Percentiles rank a stretch among this genome's conserved stretches.
Evolutionary conservation across 2,329 filamentous ascomycete species (phyloP).

Genomic region (Ceratocystis diversiconidia): DNA sequence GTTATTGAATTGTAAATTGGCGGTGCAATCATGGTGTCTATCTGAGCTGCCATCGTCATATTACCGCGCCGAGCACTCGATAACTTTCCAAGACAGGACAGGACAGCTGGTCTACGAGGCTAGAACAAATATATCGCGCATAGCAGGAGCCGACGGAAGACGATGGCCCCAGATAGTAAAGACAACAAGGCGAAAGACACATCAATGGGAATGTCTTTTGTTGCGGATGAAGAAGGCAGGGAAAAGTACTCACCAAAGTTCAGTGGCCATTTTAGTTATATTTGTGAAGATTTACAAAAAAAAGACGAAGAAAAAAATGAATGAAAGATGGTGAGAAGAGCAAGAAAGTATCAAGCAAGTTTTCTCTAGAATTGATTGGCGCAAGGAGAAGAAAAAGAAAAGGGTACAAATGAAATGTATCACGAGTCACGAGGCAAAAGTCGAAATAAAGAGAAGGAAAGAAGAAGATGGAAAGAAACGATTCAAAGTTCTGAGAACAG

Average conservation of each 20-base stretch:
- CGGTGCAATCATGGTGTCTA: background rate
- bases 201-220: constrained; percentile 20
- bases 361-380: too few species aligned
- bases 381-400: background rate
- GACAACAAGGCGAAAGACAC: background rate
- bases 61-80: too few species aligned
- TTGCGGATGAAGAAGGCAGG: constrained; percentile 18
- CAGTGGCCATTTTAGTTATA: constrained; percentile 54
- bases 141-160: background rate
- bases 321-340: background rate
- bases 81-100: too few species aligned
- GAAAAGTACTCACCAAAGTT: constrained; percentile 60
- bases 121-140: too few species aligned
- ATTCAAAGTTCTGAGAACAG: background rate
- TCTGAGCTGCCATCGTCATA: too few species aligned
- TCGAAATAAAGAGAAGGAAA: constrained; percentile 4
- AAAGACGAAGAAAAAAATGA: constrained; percentile 16
- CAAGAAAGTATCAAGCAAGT: background rate
- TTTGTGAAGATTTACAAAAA: constrained; percentile 21
- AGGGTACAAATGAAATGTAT: constrained; percentile 5
- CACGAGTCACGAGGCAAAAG: constrained; percentile 7
- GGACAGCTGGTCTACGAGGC: too few species aligned
- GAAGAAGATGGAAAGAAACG: background rate
- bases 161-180: background rate
- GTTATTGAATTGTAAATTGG: background rate